Percentiles rank a stretch among this genome's conserved stretches.
These are phyloP conservation scores for Cinnamomum chago DNA, from an alignment of 164 flowering plant genomes.

Conservation along the genomic window DNA sequence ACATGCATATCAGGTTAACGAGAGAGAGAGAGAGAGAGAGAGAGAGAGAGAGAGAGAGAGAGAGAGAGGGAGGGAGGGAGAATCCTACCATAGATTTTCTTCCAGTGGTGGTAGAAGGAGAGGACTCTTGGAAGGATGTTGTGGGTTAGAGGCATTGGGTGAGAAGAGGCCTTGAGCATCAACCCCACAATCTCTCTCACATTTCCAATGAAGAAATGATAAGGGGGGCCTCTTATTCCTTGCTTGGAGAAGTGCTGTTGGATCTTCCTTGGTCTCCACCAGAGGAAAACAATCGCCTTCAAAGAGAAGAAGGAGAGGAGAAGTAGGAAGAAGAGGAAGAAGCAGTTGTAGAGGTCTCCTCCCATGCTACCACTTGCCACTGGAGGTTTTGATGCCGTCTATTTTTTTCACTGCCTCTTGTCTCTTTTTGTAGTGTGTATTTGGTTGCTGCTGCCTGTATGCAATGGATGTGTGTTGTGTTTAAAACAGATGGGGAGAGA, in stretches of 20 bases:
- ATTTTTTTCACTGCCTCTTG: neutral
- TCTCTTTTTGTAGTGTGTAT: neutral
- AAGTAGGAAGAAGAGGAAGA: constrained; percentile 13
- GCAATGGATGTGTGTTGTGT: neutral
- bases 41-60: neutral
- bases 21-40: neutral
- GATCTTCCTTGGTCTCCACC: constrained; percentile 88
- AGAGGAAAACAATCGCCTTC: constrained; percentile 42
- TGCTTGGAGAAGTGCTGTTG: constrained; percentile 78
- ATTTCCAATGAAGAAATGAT: constrained; percentile 85
- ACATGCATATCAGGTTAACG: neutral
- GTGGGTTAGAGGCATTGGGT: constrained; percentile 83
- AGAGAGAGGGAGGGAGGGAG: neutral
- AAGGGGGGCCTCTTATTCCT: constrained; percentile 96
- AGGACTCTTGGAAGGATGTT: constrained; percentile 94
- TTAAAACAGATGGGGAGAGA: constrained; percentile 6
- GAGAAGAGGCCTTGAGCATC: constrained; percentile 73
- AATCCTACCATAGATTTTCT: constrained; percentile 82
- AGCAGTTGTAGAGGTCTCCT: constrained; percentile 4
- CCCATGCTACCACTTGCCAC: constrained; percentile 7
- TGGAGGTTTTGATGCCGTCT: neutral
- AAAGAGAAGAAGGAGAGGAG: constrained; percentile 20
- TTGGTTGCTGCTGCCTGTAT: neutral
- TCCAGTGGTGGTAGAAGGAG: constrained; percentile 98
- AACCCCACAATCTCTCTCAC: constrained; percentile 71